phyloP scores from a whole-genome alignment of 2,329 filamentous ascomycete genomes.

The Colletotrichum sp. region DNA sequence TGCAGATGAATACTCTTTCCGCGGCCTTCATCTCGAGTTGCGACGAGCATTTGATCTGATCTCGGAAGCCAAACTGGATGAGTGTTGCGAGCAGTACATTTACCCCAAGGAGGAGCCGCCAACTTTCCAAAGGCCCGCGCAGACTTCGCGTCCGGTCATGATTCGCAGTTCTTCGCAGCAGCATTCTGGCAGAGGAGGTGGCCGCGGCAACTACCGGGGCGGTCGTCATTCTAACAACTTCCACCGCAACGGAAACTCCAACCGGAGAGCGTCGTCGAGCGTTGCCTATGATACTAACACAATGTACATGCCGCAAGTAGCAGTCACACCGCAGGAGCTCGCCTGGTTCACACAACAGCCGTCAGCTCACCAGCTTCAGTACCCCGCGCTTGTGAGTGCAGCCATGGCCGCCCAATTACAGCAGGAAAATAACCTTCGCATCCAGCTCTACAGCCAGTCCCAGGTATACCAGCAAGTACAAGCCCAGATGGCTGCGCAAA shows the following conservation, averaged over 20 bases:
- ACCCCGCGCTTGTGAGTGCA: slow-evolving; percentile 27
- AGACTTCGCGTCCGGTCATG: slow-evolving; percentile 60
- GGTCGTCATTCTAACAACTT: slow-evolving; percentile 51
- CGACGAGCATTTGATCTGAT: slow-evolving; percentile 86
- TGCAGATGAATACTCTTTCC: slow-evolving; percentile 92
- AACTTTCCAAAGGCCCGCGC: slow-evolving; percentile 61
- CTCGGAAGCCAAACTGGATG: slow-evolving; percentile 76
- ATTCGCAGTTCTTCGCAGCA: slow-evolving; percentile 67
- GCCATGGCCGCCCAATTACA: slow-evolving; percentile 25
- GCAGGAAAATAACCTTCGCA: slow-evolving; percentile 16
- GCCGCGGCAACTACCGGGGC: slow-evolving; percentile 54
- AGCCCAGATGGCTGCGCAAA: slow-evolving; percentile 21
- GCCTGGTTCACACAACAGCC: slow-evolving; percentile 51
- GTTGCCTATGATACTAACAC: slow-evolving; percentile 54
- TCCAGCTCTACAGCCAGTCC: slow-evolving; percentile 23
- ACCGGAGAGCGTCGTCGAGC: slow-evolving; percentile 58
- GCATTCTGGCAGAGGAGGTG: slow-evolving; percentile 53
- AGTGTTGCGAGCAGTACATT: slow-evolving; percentile 86
- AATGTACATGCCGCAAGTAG: slow-evolving; percentile 49
- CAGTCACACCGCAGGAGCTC: slow-evolving; percentile 50
- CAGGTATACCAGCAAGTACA: slow-evolving; percentile 23
- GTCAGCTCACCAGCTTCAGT: slow-evolving; percentile 46
- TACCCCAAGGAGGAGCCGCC: slow-evolving; percentile 82
- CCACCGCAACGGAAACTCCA: slow-evolving; percentile 48
- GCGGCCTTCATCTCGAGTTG: slow-evolving; percentile 87